Base-by-base conservation (phyloP, 768 basidiomycete genomes). In the Tulasnella sp. region DNA sequence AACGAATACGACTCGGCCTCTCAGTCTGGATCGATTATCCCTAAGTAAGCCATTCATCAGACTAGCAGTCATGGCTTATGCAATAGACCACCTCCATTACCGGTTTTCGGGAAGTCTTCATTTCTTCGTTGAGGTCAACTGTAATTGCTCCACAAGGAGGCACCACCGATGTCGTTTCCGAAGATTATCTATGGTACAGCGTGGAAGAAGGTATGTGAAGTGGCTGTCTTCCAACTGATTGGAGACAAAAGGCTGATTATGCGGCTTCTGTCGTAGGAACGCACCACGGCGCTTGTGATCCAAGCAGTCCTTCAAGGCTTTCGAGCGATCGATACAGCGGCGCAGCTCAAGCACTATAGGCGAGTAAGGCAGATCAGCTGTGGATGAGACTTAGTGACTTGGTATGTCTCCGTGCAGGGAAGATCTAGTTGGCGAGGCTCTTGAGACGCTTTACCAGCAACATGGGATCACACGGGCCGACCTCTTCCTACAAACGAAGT, bases 401-500 rank as follows among this genome's bases (percentile, higher is more conserved):
- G 17, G 3, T 43, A 32, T n/a, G 40, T 9, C 19, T 4, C 43
- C 21, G 23, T 59, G 61, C 61, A 85, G 86, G 35, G 86, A 91
- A 65, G 83, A 87, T 55, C 76, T 87, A 1, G 86, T 91, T 2
- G 89, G 89, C 4, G 77, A 79, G 52, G 89, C 85, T 0, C 72
- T 91, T 1, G 67, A 73, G 31, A 71, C 72, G 25, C 69, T 88
- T 23, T 69, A 75, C 60, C 74, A 71, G 6, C 72, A 78, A 39
- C 78, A 85, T 59, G 74, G 73, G 4, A 74, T 86, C 54, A 77
- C 76, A 54, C 78, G 89, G 4, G 76, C 85, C 64, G 80, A 84
- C 50, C 62, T 91, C 2, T 86, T 79, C 66, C 67, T 91, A 27
- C 87, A 91, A 68, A 87, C 88, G 31, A 90, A 92, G 83, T 86